Base-by-base conservation (phyloP, 805 yeast genomes). In the Ogataea neopini region DNA sequence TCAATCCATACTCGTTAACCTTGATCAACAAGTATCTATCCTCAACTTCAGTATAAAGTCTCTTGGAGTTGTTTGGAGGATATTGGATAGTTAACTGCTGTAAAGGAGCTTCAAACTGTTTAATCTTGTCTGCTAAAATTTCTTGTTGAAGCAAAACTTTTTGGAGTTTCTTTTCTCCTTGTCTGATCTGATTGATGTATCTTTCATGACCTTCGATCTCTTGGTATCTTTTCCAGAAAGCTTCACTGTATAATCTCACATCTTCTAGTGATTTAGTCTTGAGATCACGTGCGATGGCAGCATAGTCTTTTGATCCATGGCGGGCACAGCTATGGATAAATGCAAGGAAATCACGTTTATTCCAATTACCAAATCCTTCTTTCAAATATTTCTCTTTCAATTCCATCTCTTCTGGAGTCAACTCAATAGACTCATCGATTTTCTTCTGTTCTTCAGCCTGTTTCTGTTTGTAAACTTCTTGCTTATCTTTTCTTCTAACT, bases 11-110 rank as follows among this genome's bases (percentile, higher is more conserved):
- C 55, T 83, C 83, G 62, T 83, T 74, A 1, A 84, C 84, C 45
- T 80, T 76, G 23, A 76, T 56, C 42, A 87, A 60, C 20, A 87
- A 68, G 56, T 82, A 87, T 44, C 88, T 73, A 60, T 87, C 96
- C 60, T 87, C 95, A 0, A 75, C 63, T 26, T 79, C 78, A 7
- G 87, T 80, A 57, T 84, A 87, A 7, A 85, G 75, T 55, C 90
- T 70, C 59, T 86, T 85, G 10, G 94, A 85, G 61, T 85, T 86
- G 60, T 86, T 86, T n/a, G 91, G 91, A 0, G 94, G 92, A 50
- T 85, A 87, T 45, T 79, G 85, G 19, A 87, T 81, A 3, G 67
- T 67, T 64, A 87, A 67, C 36, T 84, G 82, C 38, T 81, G 81
- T 18, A 85, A 61, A 0, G 91, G 90, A 48, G 76, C 79, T n/a